Conservation (phyloP, 371 early-diverging fungal species). For the Zychaea mexicana region DNA sequence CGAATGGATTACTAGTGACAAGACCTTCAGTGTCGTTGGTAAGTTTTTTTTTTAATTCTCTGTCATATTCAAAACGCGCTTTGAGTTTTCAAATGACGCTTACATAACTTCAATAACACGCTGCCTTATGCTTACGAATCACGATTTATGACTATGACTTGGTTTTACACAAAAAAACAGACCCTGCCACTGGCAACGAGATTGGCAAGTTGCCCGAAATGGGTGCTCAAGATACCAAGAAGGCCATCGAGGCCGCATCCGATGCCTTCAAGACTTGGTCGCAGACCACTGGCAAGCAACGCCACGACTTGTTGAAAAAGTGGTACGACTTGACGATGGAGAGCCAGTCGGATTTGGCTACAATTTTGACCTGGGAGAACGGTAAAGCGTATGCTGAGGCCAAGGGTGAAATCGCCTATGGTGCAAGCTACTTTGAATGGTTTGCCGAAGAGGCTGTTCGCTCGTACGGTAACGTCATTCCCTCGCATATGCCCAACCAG, state of each 20-base stretch:
- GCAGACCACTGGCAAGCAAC: conserved; percentile 60
- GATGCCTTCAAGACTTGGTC: conserved; percentile 67
- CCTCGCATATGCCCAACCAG: conserved; percentile 55
- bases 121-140: background rate
- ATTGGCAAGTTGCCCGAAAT: conserved; percentile 73
- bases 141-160: background rate
- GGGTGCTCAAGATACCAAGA: conserved; percentile 58
- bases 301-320: conserved; percentile 64
- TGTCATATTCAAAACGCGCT: background rate
- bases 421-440: conserved; percentile 82
- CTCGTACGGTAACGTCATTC: conserved; percentile 81
- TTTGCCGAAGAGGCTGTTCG: conserved; percentile 87
- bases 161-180: conserved; percentile 22
- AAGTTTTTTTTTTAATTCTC: conserved; percentile 6
- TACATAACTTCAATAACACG: background rate
- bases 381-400: conserved; percentile 68
- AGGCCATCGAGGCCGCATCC: conserved; percentile 64
- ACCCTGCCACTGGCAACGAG: conserved; percentile 70
- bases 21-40: conserved; percentile 53
- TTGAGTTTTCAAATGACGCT: background rate
- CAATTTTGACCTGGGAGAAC: conserved; percentile 76
- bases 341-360: conserved; percentile 76
- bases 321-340: conserved; percentile 74
- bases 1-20: conserved; percentile 51
- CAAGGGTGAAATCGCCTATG: conserved; percentile 79